Base-by-base conservation (phyloP, 2,329 filamentous ascomycete species). In the Incumbomyces delicatus region DNA sequence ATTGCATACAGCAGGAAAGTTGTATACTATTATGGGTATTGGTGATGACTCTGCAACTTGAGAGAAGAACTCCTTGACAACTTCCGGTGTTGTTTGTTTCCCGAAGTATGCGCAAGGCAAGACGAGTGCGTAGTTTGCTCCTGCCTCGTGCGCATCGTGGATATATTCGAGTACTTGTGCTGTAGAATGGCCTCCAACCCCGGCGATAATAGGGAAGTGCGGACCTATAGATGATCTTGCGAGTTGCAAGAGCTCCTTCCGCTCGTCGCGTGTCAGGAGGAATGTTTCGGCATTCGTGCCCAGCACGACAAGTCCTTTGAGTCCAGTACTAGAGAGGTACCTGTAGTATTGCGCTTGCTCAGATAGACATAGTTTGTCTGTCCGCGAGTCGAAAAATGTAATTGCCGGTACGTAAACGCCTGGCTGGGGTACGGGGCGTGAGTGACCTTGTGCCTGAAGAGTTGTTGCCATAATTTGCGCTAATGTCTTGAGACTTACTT, bases 1-100 rank as follows among this genome's bases (percentile, higher is more conserved):
- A 52, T 80, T 80, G 57, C 76, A 81, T 18, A 85, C 79, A 12
- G 68, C 76, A 0, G 81, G 81, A 63, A 83, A 84, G 62, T 83
- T 83, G 63, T 83, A 82, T 6, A 83, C 61, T 34, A 84, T 71
- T 29, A 83, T 66, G 0, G 78, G 79, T 2, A 83, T 61, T 1
- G 70, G 62, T 1, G 66, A 68, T 44, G 65, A 61, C 10, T 60
- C 59, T 0, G 77, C 75, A 3, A 83, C 66, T 18, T 81, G 73
- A 39, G 64, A 62, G 56, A 73, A 83, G 66, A 83, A 83, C 37
- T 65, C 62, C 55, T 75, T 70, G 29, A 83, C 66, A 16, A 81
- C 75, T 12, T 64, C 68, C 22, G 70, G 66, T 4, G 71, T 76
- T 2, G 76, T 80, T 6, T 73, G 72, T 61, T 78, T 80, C 53